These are phyloP conservation scores for Penicillium digitatum DNA, from an alignment of 2,329 filamentous ascomycete species.

Conservation along the genomic window DNA sequence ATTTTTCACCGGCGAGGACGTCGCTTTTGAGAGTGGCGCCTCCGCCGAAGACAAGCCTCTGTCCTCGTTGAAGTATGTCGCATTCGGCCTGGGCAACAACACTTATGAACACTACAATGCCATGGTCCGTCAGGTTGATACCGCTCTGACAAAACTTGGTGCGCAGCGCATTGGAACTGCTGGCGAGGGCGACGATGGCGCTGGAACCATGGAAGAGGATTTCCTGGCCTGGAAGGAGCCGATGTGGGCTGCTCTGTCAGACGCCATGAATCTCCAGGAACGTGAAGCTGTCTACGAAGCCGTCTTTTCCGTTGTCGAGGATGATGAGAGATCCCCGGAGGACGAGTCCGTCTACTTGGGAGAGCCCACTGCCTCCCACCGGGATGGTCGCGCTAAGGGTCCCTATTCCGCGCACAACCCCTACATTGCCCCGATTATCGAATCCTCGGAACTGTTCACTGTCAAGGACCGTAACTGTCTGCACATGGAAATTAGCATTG, in stretches of 20 bases:
- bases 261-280: slow-evolving; percentile 85
- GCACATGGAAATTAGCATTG: slow-evolving; percentile 91
- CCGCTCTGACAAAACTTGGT: slow-evolving; percentile 74
- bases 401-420: slow-evolving; percentile 97
- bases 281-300: slow-evolving; percentile 95
- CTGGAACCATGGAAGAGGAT: slow-evolving; percentile 99
- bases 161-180: slow-evolving; percentile 79
- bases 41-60: slow-evolving; percentile 65
- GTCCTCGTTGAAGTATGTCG: slow-evolving; percentile 81
- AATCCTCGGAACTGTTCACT: slow-evolving; percentile 86
- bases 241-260: slow-evolving; percentile 86
- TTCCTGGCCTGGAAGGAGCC: slow-evolving; percentile 99
- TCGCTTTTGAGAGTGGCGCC: slow-evolving; percentile 69
- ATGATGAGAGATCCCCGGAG: slow-evolving; percentile 67
- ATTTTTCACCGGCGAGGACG: slow-evolving; percentile 77
- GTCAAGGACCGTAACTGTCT: slow-evolving; percentile 90
- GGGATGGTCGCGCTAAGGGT: slow-evolving; percentile 76
- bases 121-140: slow-evolving; percentile 90
- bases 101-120: slow-evolving; percentile 99
- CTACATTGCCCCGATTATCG: slow-evolving; percentile 87
- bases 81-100: slow-evolving; percentile 97
- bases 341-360: slow-evolving; percentile 84
- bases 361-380: slow-evolving; percentile 93
- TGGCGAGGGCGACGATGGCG: slow-evolving; percentile 94
- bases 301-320: slow-evolving; percentile 76